Evolutionary conservation across 140 eudicot species (phyloP).

Genomic region (Ambrosia hybrid): DNA sequence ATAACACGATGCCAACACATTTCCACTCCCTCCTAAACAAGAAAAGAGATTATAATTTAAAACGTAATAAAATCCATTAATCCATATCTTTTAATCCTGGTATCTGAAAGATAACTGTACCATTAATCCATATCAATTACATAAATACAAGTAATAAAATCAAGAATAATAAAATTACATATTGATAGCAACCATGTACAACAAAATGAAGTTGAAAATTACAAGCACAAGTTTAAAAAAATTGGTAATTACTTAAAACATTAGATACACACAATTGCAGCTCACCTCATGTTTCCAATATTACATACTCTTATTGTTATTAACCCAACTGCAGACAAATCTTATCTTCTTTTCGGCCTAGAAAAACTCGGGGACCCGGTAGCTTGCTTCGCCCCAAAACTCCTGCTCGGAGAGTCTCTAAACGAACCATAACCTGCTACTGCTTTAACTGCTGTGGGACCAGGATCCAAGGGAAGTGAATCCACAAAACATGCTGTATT

Average conservation of each 20-base stretch:
- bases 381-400: slow-evolving; percentile 48
- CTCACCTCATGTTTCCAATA: slow-evolving; percentile 17
- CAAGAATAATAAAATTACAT: slow-evolving; percentile 8
- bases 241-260: neutral
- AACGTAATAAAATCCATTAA: no score
- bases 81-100: no score
- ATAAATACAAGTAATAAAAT: neutral
- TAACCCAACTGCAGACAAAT: slow-evolving; percentile 14
- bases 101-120: no score
- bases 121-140: neutral
- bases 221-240: slow-evolving; percentile 25
- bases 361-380: slow-evolving; percentile 65
- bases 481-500: slow-evolving; percentile 95
- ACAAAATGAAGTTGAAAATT: slow-evolving; percentile 21
- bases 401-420: slow-evolving; percentile 73
- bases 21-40: no score
- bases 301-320: neutral
- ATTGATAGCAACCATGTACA: slow-evolving; percentile 28
- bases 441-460: slow-evolving; percentile 52
- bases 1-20: no score
- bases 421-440: slow-evolving; percentile 68
- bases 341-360: slow-evolving; percentile 76
- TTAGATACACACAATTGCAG: slow-evolving; percentile 44
- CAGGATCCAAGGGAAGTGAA: slow-evolving; percentile 52
- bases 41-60: no score